Percentiles rank a stretch among this genome's conserved stretches.
Conservation (phyloP, 2,329 filamentous ascomycete species). For the Phialophora macrospora region DNA sequence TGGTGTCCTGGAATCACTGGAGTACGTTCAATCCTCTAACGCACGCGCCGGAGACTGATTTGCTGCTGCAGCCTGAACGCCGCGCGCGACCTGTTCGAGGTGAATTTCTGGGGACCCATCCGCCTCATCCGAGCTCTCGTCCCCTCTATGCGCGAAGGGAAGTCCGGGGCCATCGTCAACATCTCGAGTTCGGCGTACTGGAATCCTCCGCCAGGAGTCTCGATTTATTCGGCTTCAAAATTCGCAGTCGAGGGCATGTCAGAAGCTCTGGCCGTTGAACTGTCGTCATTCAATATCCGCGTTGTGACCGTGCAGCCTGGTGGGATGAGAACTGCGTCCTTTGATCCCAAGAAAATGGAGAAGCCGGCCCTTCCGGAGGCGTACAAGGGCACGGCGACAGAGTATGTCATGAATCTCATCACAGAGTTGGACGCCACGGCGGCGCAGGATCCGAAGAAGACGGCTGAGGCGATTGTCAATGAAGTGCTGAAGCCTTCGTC, state of each 20-base stretch:
- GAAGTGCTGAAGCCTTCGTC: constrained; percentile 42
- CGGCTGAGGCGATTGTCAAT: constrained; percentile 46
- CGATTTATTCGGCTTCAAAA: constrained; percentile 45
- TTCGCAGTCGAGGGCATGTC: constrained; percentile 51
- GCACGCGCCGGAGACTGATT: background rate
- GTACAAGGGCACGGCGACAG: constrained; percentile 25
- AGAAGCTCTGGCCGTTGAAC: constrained; percentile 47
- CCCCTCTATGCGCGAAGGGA: constrained; percentile 27
- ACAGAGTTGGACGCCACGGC: constrained; percentile 28
- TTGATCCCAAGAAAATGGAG: constrained; percentile 35
- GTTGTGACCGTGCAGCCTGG: constrained; percentile 53
- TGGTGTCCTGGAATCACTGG: constrained; percentile 36
- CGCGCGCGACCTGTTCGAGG: constrained; percentile 30
- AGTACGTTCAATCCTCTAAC: constrained; percentile 10
- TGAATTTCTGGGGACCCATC: constrained; percentile 37
- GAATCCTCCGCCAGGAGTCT: constrained; percentile 40
- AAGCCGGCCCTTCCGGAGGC: constrained; percentile 16
- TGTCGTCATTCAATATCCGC: constrained; percentile 45
- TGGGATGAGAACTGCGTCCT: constrained; percentile 51
- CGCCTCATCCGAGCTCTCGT: constrained; percentile 30
- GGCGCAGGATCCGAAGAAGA: constrained; percentile 46
- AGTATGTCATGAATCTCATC: constrained; percentile 17
- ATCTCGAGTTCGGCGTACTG: constrained; percentile 19
- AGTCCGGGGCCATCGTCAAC: constrained; percentile 33
- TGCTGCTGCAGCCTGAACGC: constrained; percentile 12